Evolutionary conservation across 371 early-diverging fungal genomes (phyloP).

Genomic region (Conidiobolus coronatus): DNA sequence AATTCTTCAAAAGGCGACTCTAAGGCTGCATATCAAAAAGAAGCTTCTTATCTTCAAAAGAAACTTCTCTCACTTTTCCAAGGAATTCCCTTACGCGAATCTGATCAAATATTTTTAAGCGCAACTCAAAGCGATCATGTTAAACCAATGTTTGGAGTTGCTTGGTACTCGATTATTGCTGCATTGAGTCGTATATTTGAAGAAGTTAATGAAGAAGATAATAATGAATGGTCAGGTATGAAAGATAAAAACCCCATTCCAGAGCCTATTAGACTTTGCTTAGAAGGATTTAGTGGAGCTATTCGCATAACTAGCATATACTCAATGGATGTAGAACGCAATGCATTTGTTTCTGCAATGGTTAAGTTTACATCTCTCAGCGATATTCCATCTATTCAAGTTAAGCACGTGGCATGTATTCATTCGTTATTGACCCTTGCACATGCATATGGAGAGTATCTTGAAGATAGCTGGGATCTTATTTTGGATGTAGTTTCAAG

Average conservation of each 20-base stretch:
- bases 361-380: constrained; percentile 66
- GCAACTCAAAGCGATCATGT: constrained; percentile 75
- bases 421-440: constrained; percentile 61
- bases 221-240: constrained; percentile 11
- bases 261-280: constrained; percentile 18
- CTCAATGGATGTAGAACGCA: constrained; percentile 66
- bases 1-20: neutral
- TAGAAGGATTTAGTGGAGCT: constrained; percentile 64
- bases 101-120: constrained; percentile 16
- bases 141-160: constrained; percentile 76
- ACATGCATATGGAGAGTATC: constrained; percentile 46
- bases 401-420: constrained; percentile 78
- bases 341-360: constrained; percentile 74
- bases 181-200: constrained; percentile 70
- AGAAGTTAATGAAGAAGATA: constrained; percentile 48
- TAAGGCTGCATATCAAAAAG: neutral
- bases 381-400: constrained; percentile 50
- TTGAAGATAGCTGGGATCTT: constrained; percentile 72
- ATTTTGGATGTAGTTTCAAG: constrained; percentile 74
- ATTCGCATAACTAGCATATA: constrained; percentile 60
- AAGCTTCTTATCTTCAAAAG: constrained; percentile 3
- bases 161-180: constrained; percentile 78
- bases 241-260: too few species aligned
- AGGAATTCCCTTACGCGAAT: neutral
- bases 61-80: constrained; percentile 3